Evolutionary conservation across 1,284 basidiomycete species (phyloP).

Genomic region (Cryptococcus neoformans): DNA sequence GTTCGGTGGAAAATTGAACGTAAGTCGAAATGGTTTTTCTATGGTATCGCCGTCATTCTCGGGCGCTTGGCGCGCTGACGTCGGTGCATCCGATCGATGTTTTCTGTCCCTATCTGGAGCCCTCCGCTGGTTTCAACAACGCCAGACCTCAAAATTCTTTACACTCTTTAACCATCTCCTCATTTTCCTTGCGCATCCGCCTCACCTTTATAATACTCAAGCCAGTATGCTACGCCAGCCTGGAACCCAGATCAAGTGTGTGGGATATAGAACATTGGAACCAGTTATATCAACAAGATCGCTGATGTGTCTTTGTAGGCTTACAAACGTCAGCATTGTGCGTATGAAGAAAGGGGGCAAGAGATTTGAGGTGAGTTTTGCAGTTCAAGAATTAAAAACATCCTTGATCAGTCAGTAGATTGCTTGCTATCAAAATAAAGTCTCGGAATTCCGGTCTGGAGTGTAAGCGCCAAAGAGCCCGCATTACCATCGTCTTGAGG

Average conservation of each 20-base stretch:
- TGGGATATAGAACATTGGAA: constrained; percentile 1
- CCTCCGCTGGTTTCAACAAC: no score
- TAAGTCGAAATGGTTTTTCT: not conserved
- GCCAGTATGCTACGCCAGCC: constrained; percentile 33
- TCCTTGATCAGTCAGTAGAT: constrained; percentile 57
- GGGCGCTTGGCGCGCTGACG: not conserved
- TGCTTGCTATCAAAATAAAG: constrained; percentile 99
- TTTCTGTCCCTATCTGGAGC: not conserved
- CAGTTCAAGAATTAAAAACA: constrained; percentile 24
- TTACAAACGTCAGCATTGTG: constrained; percentile 96
- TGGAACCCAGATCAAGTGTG: constrained; percentile 43
- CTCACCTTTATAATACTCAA: no score
- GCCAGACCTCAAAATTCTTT: not conserved
- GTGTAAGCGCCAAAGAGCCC: constrained; percentile 59
- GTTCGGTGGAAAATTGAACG: not conserved
- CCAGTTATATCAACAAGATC: not conserved
- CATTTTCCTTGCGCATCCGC: not conserved
- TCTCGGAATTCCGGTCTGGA: constrained; percentile 90
- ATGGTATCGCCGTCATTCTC: not conserved
- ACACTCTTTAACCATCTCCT: not conserved
- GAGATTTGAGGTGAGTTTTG: constrained; percentile 82
- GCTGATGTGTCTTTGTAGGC: constrained; percentile 51
- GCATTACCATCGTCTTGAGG: not conserved
- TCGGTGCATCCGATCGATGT: not conserved
- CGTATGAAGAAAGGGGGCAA: constrained; percentile 95